Base-by-base conservation (phyloP, 164 flowering plant genomes). In the Buxus sempervirens region DNA sequence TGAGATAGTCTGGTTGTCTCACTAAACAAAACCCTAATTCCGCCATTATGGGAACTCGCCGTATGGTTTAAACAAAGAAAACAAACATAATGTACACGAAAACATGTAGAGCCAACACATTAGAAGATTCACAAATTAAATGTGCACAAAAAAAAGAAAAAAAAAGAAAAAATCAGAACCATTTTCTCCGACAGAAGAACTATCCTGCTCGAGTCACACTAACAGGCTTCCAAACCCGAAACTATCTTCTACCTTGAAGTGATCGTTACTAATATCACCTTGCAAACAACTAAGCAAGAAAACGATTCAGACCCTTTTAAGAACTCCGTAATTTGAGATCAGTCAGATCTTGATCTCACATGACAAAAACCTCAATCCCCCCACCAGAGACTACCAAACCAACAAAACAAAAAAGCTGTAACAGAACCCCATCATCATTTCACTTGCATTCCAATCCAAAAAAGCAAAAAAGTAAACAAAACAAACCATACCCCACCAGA, bases 401-500 rank as follows among this genome's bases (percentile, higher is more conserved):
- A 25, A 60, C 8, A 26, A 51, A 42, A 22, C 45, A 61, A 55
- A 54, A 63, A 56, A 58, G 36, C 9, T 20, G 25, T 3, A n/a
- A 20, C 22, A 22, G 14, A 4, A 25, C 22, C 55, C 67, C 15
- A 70, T 57, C 69, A 76, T 75, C 79, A 74, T 61, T 63, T 76
- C 76, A 67, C 85, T 80, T 81, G 85, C 80, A 84, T 70, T 79
- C 70, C 63, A 83, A 77, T 82, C 74, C 72, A 82, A 73, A 19
- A 16, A 54, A 59, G 51, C 64, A 59, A 18, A 20, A 69, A 55
- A 24, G 28, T 53, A 54, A 63, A 64, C 42, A 62, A 60, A 73
- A 72, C 62, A 19, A 65, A 66, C 10, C 76, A 70, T 79, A 75
- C 86, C 88, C 80, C 81, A 80, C 83, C 69, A 79, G 84, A 82